Percentiles rank a stretch among this genome's conserved stretches.
Evolutionary conservation across 2,329 filamentous ascomycete species (phyloP).

Genomic region (Orbilia brochopaga): DNA sequence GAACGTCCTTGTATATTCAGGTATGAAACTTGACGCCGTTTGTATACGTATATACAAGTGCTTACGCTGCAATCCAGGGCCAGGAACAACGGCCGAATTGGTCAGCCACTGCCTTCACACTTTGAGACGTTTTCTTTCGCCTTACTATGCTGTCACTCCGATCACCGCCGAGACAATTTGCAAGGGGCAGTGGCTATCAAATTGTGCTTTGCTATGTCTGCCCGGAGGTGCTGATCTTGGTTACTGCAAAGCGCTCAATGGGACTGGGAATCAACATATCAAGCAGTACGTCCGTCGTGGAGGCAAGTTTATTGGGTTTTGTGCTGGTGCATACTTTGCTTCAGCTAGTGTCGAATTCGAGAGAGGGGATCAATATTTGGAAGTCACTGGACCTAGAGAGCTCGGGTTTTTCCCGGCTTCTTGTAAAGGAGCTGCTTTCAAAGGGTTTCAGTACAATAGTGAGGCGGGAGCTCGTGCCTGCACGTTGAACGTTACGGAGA

Average conservation of each 20-base stretch:
- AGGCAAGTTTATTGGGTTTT: constrained; percentile 86
- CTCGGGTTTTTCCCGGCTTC: constrained; percentile 85
- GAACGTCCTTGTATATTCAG: constrained; percentile 92
- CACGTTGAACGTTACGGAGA: constrained; percentile 68
- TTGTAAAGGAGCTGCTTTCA: constrained; percentile 84
- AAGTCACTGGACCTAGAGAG: constrained; percentile 84
- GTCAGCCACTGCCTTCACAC: constrained; percentile 88
- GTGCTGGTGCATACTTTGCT: constrained; percentile 93
- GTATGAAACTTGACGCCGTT: constrained; percentile 61
- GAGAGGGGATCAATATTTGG: constrained; percentile 77
- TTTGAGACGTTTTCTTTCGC: constrained; percentile 81
- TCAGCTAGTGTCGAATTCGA: constrained; percentile 85
- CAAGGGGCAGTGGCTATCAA: constrained; percentile 87
- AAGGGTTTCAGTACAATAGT: constrained; percentile 87
- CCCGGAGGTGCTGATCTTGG: constrained; percentile 93
- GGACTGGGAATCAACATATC: constrained; percentile 83
- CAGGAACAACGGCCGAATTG: constrained; percentile 84
- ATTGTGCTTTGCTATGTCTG: constrained; percentile 87
- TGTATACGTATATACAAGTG: constrained; percentile 53
- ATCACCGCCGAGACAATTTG: constrained; percentile 78
- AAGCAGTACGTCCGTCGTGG: constrained; percentile 82
- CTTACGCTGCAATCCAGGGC: constrained; percentile 64
- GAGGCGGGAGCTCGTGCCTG: constrained; percentile 81
- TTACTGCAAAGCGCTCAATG: constrained; percentile 87
- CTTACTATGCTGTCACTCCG: constrained; percentile 90